These are phyloP conservation scores for Petunia axillaris DNA, from an alignment of 257 asterid genomes.

Conservation along the genomic window DNA sequence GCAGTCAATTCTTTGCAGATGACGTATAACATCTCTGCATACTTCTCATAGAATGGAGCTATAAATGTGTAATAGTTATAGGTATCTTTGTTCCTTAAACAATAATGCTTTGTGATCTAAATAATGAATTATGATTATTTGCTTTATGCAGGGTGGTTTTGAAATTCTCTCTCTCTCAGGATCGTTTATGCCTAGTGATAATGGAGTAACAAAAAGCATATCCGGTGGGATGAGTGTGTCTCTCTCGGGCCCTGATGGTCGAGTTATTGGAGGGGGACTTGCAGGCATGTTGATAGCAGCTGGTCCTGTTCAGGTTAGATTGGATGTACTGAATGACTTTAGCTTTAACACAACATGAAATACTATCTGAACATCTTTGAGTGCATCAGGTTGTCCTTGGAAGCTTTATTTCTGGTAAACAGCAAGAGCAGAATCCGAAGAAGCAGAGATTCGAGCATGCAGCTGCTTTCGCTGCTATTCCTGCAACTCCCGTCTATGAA, in stretches of 20 bases:
- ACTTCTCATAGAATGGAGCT: not conserved
- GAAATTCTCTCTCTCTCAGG: conserved; percentile 87
- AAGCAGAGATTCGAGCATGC: conserved; percentile 64
- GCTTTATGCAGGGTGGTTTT: conserved; percentile 69
- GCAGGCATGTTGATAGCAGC: conserved; percentile 97
- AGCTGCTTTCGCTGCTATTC: conserved; percentile 44
- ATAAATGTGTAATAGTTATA: not conserved
- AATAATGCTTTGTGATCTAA: conserved; percentile 17
- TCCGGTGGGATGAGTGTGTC: conserved; percentile 95
- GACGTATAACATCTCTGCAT: not conserved
- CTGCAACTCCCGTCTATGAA: conserved; percentile 52
- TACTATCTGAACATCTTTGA: conserved; percentile 22
- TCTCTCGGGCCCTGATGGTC: conserved; percentile 88
- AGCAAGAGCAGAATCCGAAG: conserved; percentile 57
- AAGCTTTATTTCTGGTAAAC: conserved; percentile 63
- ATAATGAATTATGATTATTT: not conserved
- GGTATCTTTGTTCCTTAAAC: conserved; percentile 1
- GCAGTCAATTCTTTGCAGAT: not conserved
- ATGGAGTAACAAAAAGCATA: conserved; percentile 75
- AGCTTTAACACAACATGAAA: not conserved
- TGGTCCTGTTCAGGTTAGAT: conserved; percentile 82
- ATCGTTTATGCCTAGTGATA: conserved; percentile 76
- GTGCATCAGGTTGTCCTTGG: conserved; percentile 74
- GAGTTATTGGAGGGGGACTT: conserved; percentile 91
- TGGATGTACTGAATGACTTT: not conserved